A percentile compares a stretch with the other conserved stretches of the same genome.
Conservation (phyloP, 805 yeast genomes). For the Kuraishia piskuri region DNA sequence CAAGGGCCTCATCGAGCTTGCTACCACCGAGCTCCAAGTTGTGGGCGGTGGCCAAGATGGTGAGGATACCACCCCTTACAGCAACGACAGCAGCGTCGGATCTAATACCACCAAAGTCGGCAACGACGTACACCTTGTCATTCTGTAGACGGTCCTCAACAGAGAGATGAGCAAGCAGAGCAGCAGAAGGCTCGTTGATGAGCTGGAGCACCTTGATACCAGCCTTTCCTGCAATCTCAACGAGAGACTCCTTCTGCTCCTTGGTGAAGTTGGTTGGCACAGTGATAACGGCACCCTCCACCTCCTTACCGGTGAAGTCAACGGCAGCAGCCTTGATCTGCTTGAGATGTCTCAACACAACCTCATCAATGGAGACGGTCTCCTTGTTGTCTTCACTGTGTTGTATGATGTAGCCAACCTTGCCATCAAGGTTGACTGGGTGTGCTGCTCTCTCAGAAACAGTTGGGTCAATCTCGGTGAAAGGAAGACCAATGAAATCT, state of each 20-base stretch:
- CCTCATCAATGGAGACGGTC: slow-evolving; percentile 64
- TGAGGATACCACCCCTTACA: slow-evolving; percentile 88
- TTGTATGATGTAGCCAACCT: slow-evolving; percentile 55
- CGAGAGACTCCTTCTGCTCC: slow-evolving; percentile 58
- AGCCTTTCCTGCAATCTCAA: slow-evolving; percentile 54
- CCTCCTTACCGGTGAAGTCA: slow-evolving; percentile 76
- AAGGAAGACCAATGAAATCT: slow-evolving; percentile 78
- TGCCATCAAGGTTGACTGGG: slow-evolving; percentile 55
- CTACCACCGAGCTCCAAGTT: slow-evolving; percentile 83
- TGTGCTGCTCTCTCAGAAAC: slow-evolving; percentile 57
- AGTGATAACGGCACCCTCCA: slow-evolving; percentile 80
- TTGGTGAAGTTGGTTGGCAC: slow-evolving; percentile 85
- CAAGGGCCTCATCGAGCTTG: slow-evolving; percentile 68
- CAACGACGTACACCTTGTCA: slow-evolving; percentile 81
- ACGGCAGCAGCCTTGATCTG: slow-evolving; percentile 83
- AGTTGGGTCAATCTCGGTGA: slow-evolving; percentile 59
- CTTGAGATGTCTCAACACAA: slow-evolving; percentile 73
- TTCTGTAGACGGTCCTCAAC: slow-evolving; percentile 36
- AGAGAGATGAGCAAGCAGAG: slow-evolving; percentile 72
- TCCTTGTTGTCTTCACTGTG: slow-evolving; percentile 42
- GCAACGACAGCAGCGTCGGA: slow-evolving; percentile 93
- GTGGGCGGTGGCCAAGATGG: slow-evolving; percentile 80
- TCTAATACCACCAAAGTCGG: slow-evolving; percentile 94
- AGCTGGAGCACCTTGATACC: slow-evolving; percentile 79
- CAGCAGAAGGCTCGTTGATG: slow-evolving; percentile 88